phyloP scores from a whole-genome alignment of 371 early-diverging fungal genomes.

The Mortierella sp. region DNA sequence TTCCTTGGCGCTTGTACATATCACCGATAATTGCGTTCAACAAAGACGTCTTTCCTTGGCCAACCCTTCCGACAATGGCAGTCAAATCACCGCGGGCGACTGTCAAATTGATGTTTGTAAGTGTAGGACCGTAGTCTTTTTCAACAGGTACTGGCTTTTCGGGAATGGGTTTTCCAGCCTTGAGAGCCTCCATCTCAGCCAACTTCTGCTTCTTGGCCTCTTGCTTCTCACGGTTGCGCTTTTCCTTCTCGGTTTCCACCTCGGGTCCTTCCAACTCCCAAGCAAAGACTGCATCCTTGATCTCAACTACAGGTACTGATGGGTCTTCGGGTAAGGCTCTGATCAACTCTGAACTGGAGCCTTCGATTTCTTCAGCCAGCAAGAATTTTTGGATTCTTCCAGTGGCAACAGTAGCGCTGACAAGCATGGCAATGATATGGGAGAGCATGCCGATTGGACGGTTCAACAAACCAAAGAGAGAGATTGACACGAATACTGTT shows the following conservation, averaged over 20 bases:
- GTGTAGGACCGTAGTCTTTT: slow-evolving; percentile 32
- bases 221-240: slow-evolving; percentile 4
- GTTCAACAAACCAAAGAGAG: slow-evolving; percentile 33
- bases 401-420: slow-evolving; percentile 34
- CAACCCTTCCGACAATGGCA: slow-evolving; percentile 63
- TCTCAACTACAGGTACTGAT: slow-evolving; percentile 24
- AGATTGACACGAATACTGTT: slow-evolving; percentile 45
- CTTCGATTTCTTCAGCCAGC: slow-evolving; percentile 69
- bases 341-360: slow-evolving; percentile 15
- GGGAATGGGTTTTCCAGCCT: slow-evolving; percentile 32
- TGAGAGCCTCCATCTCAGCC: slow-evolving; percentile 35
- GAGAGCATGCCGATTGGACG: slow-evolving; percentile 47
- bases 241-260: slow-evolving; percentile 38
- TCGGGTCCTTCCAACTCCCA: slow-evolving; percentile 44
- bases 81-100: slow-evolving; percentile 48
- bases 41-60: slow-evolving; percentile 64
- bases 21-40: slow-evolving; percentile 63
- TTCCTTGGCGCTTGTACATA: slow-evolving; percentile 56
- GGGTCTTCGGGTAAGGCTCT: slow-evolving; percentile 36
- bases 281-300: slow-evolving; percentile 50
- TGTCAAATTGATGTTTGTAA: slow-evolving; percentile 50
- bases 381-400: slow-evolving; percentile 73
- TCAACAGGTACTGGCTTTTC: slow-evolving; percentile 15
- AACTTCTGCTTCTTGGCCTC: slow-evolving; percentile 32
- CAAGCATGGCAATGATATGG: slow-evolving; percentile 30